Evolutionary conservation across 257 asterid species (phyloP).

Genomic region (Solanum piurae): DNA sequence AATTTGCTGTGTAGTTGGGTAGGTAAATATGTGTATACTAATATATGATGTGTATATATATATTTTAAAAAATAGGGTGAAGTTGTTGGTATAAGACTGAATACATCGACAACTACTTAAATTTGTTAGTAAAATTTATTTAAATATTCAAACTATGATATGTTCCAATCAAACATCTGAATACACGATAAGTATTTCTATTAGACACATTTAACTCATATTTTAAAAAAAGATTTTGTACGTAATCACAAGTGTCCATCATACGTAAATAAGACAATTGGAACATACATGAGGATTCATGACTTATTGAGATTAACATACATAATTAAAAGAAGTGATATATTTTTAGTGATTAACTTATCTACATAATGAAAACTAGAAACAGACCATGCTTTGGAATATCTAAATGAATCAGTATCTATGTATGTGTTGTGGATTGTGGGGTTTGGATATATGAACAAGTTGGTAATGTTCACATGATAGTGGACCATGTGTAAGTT

Average conservation of each 20-base stretch:
- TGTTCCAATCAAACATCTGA: not conserved
- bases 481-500: conserved; percentile 50
- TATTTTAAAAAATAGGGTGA: conserved; percentile 6
- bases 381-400: too few species aligned
- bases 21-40: not conserved
- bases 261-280: not conserved
- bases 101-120: not conserved
- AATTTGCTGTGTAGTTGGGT: not conserved
- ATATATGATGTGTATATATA: conserved; percentile 12
- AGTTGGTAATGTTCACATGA: conserved; percentile 65
- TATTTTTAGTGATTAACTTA: not conserved
- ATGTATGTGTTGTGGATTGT: conserved; percentile 18
- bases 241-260: not conserved
- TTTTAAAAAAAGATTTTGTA: not conserved
- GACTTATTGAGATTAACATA: not conserved
- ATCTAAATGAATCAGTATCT: not conserved
- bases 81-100: not conserved
- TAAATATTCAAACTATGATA: not conserved
- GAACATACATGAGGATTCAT: not conserved
- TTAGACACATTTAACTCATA: not conserved
- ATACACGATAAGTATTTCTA: not conserved
- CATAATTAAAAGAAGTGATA: not conserved
- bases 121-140: not conserved
- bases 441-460: conserved; percentile 24
- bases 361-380: not conserved